phyloP scores from a whole-genome alignment of 768 basidiomycete genomes.

The Dioszegia crocea region DNA sequence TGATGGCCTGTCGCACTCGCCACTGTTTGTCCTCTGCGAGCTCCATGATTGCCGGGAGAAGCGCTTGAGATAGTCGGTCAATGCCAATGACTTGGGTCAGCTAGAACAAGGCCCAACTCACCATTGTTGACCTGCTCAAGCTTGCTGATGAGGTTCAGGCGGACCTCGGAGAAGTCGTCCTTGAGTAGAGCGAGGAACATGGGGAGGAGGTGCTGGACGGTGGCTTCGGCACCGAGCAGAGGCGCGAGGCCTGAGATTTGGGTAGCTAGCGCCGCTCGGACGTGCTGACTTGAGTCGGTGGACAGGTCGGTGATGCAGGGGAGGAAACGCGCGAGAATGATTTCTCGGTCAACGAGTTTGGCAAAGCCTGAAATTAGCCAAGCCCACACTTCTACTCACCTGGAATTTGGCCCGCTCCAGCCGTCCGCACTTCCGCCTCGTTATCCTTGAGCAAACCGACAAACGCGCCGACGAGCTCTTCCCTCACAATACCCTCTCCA shows the following conservation, averaged over 20 bases:
- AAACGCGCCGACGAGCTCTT: constrained; percentile 88
- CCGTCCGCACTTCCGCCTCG: constrained; percentile 96
- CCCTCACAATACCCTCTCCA: constrained; percentile 81
- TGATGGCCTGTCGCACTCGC: constrained; percentile 98
- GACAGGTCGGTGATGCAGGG: constrained; percentile 93
- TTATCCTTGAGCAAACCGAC: constrained; percentile 94
- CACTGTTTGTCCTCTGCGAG: constrained; percentile 99
- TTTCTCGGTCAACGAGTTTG: constrained; percentile 85
- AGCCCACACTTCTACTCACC: constrained; percentile 56
- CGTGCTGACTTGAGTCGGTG: constrained; percentile 91
- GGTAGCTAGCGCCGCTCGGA: constrained; percentile 89
- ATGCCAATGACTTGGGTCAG: constrained; percentile 82
- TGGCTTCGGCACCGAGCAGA: constrained; percentile 83
- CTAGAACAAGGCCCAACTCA: constrained; percentile 49
- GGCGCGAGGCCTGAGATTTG: constrained; percentile 96
- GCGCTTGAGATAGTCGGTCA: constrained; percentile 84
- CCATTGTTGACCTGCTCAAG: constrained; percentile 91
- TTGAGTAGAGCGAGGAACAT: constrained; percentile 93
- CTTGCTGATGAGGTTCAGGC: constrained; percentile 97
- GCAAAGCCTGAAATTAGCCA: constrained; percentile 67
- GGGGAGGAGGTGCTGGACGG: constrained; percentile 92
- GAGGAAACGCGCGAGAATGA: constrained; percentile 84
- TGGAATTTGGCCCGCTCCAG: constrained; percentile 92
- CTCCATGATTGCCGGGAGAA: constrained; percentile 95
- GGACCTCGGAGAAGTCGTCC: constrained; percentile 97